Percentiles rank a stretch among this genome's conserved stretches.
Conservation (phyloP, 2,329 filamentous ascomycete species). For the Colletotrichum cuscutae region DNA sequence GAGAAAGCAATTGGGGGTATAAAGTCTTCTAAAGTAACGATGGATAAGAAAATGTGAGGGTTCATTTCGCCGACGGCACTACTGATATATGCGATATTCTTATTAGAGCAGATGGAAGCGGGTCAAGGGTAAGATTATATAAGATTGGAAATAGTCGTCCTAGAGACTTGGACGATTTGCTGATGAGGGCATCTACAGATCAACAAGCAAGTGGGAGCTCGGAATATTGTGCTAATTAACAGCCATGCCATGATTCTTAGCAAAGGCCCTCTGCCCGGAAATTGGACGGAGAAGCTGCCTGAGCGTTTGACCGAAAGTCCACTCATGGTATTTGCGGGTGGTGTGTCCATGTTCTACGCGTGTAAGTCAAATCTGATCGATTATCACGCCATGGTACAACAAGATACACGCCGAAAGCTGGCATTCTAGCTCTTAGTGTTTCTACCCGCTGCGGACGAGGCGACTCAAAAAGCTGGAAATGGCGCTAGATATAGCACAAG, state of each 20-base stretch:
- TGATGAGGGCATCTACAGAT: neutral
- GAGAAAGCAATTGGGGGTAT: neutral
- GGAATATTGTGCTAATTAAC: neutral
- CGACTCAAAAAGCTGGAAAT: neutral
- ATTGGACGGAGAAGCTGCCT: neutral
- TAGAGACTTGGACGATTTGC: neutral
- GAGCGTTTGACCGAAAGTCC: neutral
- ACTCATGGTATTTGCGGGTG: neutral
- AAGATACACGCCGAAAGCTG: neutral
- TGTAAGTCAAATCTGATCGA: neutral
- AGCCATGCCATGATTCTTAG: neutral
- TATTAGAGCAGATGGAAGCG: constrained; percentile 8
- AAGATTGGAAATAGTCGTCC: neutral
- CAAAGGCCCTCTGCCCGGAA: neutral
- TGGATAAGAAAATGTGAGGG: neutral
- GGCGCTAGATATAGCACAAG: neutral
- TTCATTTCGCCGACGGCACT: neutral
- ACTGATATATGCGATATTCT: neutral
- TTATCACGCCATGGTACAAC: neutral
- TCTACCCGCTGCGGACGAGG: neutral
- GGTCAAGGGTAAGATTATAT: neutral
- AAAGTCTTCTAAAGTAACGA: neutral
- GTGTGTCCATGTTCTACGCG: constrained; percentile 1
- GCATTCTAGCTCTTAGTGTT: neutral
- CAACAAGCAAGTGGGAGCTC: constrained; percentile 1